Base-by-base conservation (phyloP, 2,329 filamentous ascomycete species). In the Pseudocercospora pini-densiflorae region DNA sequence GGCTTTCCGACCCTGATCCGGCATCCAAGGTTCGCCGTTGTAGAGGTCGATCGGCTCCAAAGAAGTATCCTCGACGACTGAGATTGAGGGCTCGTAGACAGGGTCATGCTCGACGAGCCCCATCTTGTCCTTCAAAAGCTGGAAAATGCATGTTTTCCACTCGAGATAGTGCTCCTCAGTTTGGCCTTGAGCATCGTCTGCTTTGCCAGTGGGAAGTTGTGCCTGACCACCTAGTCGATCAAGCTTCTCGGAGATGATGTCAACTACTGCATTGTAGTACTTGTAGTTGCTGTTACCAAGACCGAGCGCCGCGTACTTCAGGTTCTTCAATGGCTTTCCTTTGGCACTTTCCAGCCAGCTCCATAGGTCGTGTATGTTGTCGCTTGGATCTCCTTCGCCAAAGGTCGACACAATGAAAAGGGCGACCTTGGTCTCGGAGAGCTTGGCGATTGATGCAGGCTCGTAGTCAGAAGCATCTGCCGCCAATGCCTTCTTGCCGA, bases 401-500 rank as follows among this genome's bases (percentile, higher is more conserved):
- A 72, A 76, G 1, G 74, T 76, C 16, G 74, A 76, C 6, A 72
- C 65, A n/a, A 75, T 62, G 64, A 75, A 73, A 14, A 75, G 58
- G 5, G 70, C 69, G n/a, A 74, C 23, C 53, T 73, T 73, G 27
- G 63, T 43, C 45, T 21, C 59, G 14, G 49, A n/a, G 8, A 59
- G 27, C 29, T 64, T 61, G 19, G 54, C 60, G 19, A 72, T 64
- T 3, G 64, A 65, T 2, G 66, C 64, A 5, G 69, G 51, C 58
- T 85, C 82, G 62, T 81, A 85, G 63, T 86, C 83, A 5, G 79
- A 81, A 2, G 84, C 73, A 63, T 85, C 82, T 5, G 81, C 82
- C 0, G 77, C 77, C 27, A 84, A 68, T 7, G 77, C 72, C 51
- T 79, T 74, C 12, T 82, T 73, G 5, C 81, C 79, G 57, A 82